These are phyloP conservation scores for Saturnispora kantuleensis DNA, from an alignment of 805 yeast genomes.

Conservation along the genomic window DNA sequence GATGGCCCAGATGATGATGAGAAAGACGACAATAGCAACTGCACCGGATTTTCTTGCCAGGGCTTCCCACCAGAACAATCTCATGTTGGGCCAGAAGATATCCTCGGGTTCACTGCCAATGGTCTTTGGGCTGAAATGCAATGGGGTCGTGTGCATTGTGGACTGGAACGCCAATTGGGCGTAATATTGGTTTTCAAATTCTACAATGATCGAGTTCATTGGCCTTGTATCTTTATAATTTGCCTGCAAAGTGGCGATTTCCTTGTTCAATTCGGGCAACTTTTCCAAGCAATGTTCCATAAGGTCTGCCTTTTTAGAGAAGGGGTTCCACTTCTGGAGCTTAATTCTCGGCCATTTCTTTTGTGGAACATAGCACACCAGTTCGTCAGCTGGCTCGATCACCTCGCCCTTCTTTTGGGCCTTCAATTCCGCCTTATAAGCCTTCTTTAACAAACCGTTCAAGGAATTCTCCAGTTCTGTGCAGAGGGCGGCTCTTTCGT, in stretches of 20 bases:
- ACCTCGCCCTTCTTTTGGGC: conserved; percentile 54
- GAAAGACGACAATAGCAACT: conserved; percentile 40
- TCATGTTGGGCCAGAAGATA: conserved; percentile 61
- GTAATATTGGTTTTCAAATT: conserved; percentile 63
- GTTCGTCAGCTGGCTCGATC: conserved; percentile 36
- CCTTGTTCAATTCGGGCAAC: conserved; percentile 46
- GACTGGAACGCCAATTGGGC: conserved; percentile 69
- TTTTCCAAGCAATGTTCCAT: conserved; percentile 47
- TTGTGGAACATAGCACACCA: conserved; percentile 50
- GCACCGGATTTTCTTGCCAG: conserved; percentile 45
- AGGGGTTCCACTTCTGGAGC: conserved; percentile 21
- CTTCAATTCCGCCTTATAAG: conserved; percentile 53
- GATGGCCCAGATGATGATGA: conserved; percentile 60
- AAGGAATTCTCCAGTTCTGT: conserved; percentile 58
- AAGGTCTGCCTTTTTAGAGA: conserved; percentile 56
- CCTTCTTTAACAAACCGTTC: conserved; percentile 45
- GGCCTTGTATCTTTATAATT: conserved; percentile 40
- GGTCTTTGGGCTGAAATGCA: conserved; percentile 49
- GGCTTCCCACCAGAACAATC: conserved; percentile 76
- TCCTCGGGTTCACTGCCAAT: conserved; percentile 57
- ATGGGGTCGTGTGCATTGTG: conserved; percentile 53
- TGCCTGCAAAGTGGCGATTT: conserved; percentile 46
- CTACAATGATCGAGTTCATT: conserved; percentile 74
- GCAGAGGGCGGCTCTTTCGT: conserved; percentile 51
- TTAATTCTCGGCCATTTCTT: conserved; percentile 59